Base-by-base conservation (phyloP, 2,329 filamentous ascomycete genomes). In the Aspergillus fijiensis region DNA sequence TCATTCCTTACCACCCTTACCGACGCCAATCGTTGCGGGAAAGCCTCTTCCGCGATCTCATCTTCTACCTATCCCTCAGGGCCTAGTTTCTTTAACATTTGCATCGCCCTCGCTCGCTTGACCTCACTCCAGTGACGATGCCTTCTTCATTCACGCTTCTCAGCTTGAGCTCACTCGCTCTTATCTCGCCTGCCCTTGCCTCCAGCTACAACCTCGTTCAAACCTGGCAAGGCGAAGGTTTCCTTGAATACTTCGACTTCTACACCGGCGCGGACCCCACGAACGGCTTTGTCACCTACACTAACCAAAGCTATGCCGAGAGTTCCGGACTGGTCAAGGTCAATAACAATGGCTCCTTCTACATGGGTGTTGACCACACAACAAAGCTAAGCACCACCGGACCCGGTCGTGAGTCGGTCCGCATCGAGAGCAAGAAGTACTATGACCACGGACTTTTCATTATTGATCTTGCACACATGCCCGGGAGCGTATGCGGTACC, bases 181-280 rank as follows among this genome's bases (percentile, higher is more conserved):
- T 72, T 49, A 63, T 69, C 49, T 62, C 71, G 12, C 65, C 72
- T 3, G 63, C 60, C 14, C 23, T 58, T 3, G 57, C 61, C 19
- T 51, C 69, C n/a, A 70, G 63, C 59, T 80, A 80, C 62, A 65
- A 70, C 42, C 70, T 81, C 49, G 66, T 74, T 10, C 72, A 81
- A 59, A 73, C 71, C 54, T 81, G 81, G 70, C 72, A 77, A 11
- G 79, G 79, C 5, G 69, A 77, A 23, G 73, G 74, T 57, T 84
- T 84, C 72, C 80, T 83, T 63, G 71, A 79, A 31, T 74, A 77
- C 57, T 84, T 84, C 67, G 74, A 80, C 52, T 82, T 83, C 69
- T 81, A 77, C 64, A 77, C 75, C 5, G 75, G 74, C 1, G 55
- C 74, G 2, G 82, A 84, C 65, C 81, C 82, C 1, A 81, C 80